Conservation (phyloP, 345 rosid species). For the Eucalyptus melliodora region DNA sequence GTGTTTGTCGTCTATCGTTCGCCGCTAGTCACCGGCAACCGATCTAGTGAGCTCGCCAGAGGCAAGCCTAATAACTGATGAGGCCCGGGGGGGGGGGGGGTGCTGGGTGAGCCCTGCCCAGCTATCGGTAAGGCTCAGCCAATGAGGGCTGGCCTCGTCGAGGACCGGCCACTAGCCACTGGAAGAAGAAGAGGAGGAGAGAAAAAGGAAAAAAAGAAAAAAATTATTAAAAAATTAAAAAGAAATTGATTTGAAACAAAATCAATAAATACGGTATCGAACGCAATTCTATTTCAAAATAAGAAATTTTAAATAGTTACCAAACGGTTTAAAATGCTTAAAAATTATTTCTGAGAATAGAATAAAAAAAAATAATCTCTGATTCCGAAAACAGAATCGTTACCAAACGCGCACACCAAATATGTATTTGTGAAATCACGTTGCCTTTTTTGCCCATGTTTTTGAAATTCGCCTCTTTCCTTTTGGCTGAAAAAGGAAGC, state of each 20-base stretch:
- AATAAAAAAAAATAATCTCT: no score
- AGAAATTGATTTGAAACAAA: no score
- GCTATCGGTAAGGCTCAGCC: rapidly evolving
- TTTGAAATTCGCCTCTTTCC: not conserved
- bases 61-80: no score
- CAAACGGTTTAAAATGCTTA: rapidly evolving
- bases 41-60: rapidly evolving
- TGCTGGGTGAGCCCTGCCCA: rapidly evolving
- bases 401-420: rapidly evolving
- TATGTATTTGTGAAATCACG: not conserved
- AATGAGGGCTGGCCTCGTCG: rapidly evolving
- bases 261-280: rapidly evolving
- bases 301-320: rapidly evolving
- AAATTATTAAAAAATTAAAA: no score
- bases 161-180: rapidly evolving
- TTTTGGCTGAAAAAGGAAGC: no score
- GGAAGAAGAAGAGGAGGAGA: not conserved
- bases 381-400: rapidly evolving
- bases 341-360: rapidly evolving
- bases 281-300: rapidly evolving
- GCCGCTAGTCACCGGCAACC: rapidly evolving
- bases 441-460: not conserved
- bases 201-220: no score
- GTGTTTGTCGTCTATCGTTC: rapidly evolving
- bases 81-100: no score